Percentiles rank a stretch among this genome's conserved stretches.
These are phyloP conservation scores for Glarea lozoyensis DNA, from an alignment of 495 filamentous ascomycete species.

Conservation along the genomic window DNA sequence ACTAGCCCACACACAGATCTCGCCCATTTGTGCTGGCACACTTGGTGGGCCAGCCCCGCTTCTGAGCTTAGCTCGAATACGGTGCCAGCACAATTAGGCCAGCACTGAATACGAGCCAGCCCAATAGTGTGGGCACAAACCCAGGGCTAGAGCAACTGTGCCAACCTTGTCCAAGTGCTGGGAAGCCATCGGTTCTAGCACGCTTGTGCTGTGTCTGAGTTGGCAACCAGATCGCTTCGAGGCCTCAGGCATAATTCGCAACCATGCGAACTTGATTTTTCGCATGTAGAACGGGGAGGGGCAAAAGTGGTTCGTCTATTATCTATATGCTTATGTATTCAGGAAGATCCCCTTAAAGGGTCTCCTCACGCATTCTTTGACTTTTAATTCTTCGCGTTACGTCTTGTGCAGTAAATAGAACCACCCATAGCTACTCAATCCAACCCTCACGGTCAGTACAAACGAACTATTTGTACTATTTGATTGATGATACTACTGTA, in stretches of 20 bases:
- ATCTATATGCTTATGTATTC: no score
- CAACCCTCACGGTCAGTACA: background rate
- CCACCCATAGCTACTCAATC: background rate
- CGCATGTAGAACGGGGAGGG: no score
- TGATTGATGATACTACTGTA: background rate
- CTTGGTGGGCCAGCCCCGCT: slow-evolving; percentile 2
- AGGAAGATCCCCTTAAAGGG: background rate
- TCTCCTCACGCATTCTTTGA: slow-evolving; percentile 2
- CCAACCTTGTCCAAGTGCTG: slow-evolving; percentile 6
- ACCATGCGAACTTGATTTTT: slow-evolving; percentile 10
- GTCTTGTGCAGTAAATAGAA: background rate
- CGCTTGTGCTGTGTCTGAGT: background rate
- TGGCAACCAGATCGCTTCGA: background rate
- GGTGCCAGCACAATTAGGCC: slow-evolving; percentile 6
- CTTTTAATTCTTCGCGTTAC: slow-evolving; percentile 4
- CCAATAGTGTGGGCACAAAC: slow-evolving; percentile 7
- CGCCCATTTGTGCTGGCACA: slow-evolving; percentile 8
- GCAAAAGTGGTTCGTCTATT: no score
- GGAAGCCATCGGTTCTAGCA: slow-evolving; percentile 2
- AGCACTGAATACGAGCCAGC: slow-evolving; percentile 4
- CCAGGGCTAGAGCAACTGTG: slow-evolving; percentile 7
- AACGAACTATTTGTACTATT: background rate
- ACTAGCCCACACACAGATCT: slow-evolving; percentile 6
- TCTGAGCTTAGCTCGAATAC: slow-evolving; percentile 1
- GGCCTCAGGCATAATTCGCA: background rate